A percentile compares a stretch with the other conserved stretches of the same genome.
Conservation (phyloP, 2,329 filamentous ascomycete species). For the Fusarium sp. region DNA sequence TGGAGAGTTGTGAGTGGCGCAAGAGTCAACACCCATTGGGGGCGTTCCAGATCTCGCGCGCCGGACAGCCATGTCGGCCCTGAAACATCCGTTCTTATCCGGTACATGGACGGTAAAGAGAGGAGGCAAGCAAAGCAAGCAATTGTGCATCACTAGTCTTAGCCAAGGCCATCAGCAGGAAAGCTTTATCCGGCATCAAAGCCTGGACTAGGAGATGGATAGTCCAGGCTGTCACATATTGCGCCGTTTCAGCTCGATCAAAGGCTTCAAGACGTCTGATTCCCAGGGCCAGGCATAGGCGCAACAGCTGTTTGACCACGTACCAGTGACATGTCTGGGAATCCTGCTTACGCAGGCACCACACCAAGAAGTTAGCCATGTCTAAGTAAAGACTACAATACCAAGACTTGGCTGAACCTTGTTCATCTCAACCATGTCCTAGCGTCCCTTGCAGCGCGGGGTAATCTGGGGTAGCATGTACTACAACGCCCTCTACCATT, state of each 20-base stretch:
- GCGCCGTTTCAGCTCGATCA: neutral
- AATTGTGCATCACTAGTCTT: neutral
- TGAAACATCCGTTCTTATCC: constrained; percentile 17
- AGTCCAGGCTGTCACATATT: neutral
- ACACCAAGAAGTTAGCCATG: neutral
- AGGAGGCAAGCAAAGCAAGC: neutral
- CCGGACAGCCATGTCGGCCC: constrained; percentile 1
- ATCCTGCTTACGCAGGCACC: neutral
- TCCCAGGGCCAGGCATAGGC: neutral
- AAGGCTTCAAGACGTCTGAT: neutral
- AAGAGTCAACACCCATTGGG: neutral
- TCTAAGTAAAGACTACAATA: neutral
- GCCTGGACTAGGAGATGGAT: neutral
- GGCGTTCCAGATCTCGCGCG: neutral
- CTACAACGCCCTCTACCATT: neutral
- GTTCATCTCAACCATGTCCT: neutral
- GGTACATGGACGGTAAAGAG: neutral
- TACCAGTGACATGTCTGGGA: neutral
- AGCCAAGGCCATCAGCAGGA: neutral
- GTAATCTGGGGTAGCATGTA: constrained; percentile 29
- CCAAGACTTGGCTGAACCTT: constrained; percentile 12
- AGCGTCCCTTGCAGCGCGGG: constrained; percentile 14
- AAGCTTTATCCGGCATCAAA: neutral
- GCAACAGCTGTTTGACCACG: neutral
- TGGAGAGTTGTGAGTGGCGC: neutral